Percentiles rank a stretch among this genome's conserved stretches.
These are phyloP conservation scores for Podila epicladia DNA, from an alignment of 192 early-diverging fungal genomes.

Conservation along the genomic window DNA sequence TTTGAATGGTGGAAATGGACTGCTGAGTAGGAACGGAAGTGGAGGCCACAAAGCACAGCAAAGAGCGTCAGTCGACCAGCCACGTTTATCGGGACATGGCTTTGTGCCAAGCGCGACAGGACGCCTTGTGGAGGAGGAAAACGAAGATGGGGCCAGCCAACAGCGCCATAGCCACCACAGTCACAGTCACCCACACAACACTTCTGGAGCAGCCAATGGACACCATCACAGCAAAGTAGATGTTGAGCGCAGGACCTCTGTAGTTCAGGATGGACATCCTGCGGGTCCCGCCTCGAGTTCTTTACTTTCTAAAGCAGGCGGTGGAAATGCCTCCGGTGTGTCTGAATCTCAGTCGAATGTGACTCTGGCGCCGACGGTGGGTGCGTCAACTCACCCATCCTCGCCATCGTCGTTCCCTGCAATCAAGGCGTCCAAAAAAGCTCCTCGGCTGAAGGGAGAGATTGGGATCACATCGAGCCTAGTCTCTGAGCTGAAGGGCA, in stretches of 20 bases:
- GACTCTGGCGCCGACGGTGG: conserved; percentile 2
- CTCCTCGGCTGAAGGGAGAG: conserved; percentile 62
- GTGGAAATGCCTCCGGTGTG: background rate
- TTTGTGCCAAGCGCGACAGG: background rate
- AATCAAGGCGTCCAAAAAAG: conserved; percentile 51
- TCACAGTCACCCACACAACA: no score
- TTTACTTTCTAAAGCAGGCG: no score
- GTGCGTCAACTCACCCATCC: background rate
- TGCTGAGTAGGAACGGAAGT: conserved; percentile 27
- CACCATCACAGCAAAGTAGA: no score
- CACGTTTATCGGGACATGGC: background rate
- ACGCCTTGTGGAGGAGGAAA: no score
- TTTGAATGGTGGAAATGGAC: conserved; percentile 13
- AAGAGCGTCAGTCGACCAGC: background rate
- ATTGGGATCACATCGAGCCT: conserved; percentile 68
- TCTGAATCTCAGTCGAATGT: conserved; percentile 4
- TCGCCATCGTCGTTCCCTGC: conserved; percentile 10
- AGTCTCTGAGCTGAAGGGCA: conserved; percentile 68
- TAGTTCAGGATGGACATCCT: no score
- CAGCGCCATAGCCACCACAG: no score
- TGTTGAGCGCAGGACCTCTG: no score
- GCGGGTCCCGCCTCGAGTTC: no score
- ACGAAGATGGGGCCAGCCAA: no score
- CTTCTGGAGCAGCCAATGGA: no score
- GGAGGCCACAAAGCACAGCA: background rate